These are phyloP conservation scores for Ophiostoma quercus DNA, from an alignment of 2,329 filamentous ascomycete species.

Conservation along the genomic window DNA sequence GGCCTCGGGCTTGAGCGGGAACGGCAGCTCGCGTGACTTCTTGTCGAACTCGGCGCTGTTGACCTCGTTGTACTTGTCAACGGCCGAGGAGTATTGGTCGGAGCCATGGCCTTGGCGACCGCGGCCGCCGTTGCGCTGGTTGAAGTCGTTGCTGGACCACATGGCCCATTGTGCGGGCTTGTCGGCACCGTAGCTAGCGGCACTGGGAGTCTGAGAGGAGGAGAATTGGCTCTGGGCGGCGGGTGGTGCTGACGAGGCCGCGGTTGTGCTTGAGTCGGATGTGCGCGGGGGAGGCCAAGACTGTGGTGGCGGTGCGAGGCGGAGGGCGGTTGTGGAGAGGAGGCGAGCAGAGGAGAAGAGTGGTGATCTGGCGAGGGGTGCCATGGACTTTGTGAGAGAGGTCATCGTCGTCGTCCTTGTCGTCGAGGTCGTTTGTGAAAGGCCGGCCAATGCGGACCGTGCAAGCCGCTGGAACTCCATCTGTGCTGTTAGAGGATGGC, in stretches of 20 bases:
- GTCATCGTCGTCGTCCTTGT: background rate
- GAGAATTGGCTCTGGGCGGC: background rate
- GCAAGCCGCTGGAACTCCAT: slow-evolving; percentile 22
- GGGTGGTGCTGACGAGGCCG: background rate
- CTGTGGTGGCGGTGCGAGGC: slow-evolving; percentile 8
- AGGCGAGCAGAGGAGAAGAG: slow-evolving; percentile 10
- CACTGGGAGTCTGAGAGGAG: background rate
- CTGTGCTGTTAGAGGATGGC: background rate
- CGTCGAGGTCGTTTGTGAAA: background rate
- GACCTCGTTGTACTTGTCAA: slow-evolving; percentile 12
- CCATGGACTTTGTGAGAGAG: slow-evolving; percentile 9
- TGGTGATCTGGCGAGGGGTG: slow-evolving; percentile 7
- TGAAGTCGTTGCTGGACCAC: slow-evolving; percentile 29
- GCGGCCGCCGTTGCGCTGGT: slow-evolving; percentile 18
- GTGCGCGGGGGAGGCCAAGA: slow-evolving; percentile 20
- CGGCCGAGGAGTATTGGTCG: background rate
- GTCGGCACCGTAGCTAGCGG: slow-evolving; percentile 24
- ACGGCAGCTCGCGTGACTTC: slow-evolving; percentile 13
- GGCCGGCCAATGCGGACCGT: slow-evolving; percentile 21
- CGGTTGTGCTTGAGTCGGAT: background rate
- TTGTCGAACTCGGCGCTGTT: background rate
- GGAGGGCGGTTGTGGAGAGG: slow-evolving; percentile 19
- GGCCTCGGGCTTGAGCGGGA: slow-evolving; percentile 40
- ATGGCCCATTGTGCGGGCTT: slow-evolving; percentile 26
- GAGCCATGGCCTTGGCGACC: background rate